Conservation (phyloP, 2,329 filamentous ascomycete genomes). For the Neocatenulostroma microsporum region DNA sequence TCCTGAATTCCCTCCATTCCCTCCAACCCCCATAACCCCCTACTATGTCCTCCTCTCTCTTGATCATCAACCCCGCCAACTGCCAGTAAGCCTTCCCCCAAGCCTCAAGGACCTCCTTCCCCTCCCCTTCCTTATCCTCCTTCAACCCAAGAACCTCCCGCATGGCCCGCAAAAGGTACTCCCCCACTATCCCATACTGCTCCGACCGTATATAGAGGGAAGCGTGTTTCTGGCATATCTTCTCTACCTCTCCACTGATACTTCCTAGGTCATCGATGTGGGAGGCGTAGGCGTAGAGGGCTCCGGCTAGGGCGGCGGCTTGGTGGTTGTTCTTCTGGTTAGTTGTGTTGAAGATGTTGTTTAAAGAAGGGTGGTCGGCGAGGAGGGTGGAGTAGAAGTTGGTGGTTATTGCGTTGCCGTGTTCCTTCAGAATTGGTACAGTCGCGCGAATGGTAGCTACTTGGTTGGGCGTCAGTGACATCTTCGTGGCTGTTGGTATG, state of each 20-base stretch:
- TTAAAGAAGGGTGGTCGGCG: conserved; percentile 55
- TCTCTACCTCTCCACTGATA: conserved; percentile 51
- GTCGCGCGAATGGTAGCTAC: conserved; percentile 60
- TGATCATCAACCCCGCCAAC: conserved; percentile 64
- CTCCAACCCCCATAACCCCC: conserved; percentile 54
- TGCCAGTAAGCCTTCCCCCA: conserved; percentile 68
- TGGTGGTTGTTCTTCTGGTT: conserved; percentile 63
- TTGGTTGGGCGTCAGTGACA: conserved; percentile 53
- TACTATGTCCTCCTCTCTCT: conserved; percentile 57
- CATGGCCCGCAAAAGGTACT: conserved; percentile 61
- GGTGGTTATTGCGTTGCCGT: conserved; percentile 61
- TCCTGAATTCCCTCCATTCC: conserved; percentile 59
- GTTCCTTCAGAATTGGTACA: conserved; percentile 58
- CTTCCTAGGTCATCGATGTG: conserved; percentile 62
- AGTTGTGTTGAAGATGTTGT: conserved; percentile 63
- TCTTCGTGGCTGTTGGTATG: too few relatives aligned
- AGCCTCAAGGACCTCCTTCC: conserved; percentile 55
- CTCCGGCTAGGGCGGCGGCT: conserved; percentile 58
- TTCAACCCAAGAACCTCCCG: conserved; percentile 58
- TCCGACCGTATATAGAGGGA: conserved; percentile 60
- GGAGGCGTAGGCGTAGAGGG: conserved; percentile 63
- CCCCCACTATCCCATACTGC: conserved; percentile 63
- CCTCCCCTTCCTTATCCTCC: conserved; percentile 61
- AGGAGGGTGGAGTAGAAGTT: conserved; percentile 67
- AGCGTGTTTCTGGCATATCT: conserved; percentile 70